Conservation (phyloP, 345 rosid genomes). For the Linum lewisii region DNA sequence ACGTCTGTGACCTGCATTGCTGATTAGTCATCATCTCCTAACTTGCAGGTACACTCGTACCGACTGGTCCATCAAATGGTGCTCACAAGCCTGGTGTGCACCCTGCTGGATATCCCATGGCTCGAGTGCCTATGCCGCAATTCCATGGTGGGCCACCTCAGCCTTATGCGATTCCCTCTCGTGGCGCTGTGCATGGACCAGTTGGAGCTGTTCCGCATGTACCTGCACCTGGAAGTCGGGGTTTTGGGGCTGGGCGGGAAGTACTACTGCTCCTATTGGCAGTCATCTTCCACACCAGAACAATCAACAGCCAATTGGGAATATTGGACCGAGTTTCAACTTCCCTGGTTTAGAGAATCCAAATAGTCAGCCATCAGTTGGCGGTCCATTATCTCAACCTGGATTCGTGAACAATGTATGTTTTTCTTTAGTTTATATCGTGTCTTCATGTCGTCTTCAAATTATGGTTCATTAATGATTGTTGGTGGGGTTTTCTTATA, state of each 20-base stretch:
- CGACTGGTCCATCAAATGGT: conserved; percentile 80
- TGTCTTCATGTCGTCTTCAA: neutral
- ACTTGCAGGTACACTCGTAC: conserved; percentile 61
- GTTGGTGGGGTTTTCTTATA: neutral
- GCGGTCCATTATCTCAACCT: conserved; percentile 90
- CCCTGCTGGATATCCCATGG: conserved; percentile 79
- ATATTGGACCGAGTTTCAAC: conserved; percentile 71
- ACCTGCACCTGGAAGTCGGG: conserved; percentile 75
- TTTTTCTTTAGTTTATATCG: neutral
- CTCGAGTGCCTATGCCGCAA: conserved; percentile 71
- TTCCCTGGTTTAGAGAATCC: conserved; percentile 69
- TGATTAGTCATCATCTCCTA: too few relatives aligned
- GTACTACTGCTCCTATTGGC: conserved; percentile 61
- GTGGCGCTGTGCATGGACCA: conserved; percentile 84
- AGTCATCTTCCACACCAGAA: conserved; percentile 83
- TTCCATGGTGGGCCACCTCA: conserved; percentile 84
- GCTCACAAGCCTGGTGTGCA: conserved; percentile 80
- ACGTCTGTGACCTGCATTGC: too few relatives aligned
- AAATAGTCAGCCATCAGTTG: conserved; percentile 86
- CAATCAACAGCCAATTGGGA: conserved; percentile 65
- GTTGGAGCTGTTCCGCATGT: conserved; percentile 87
- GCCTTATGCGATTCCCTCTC: conserved; percentile 94
- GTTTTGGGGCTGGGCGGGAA: conserved; percentile 95
- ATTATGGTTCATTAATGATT: too few relatives aligned
- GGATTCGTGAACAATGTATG: conserved; percentile 70